Evolutionary conservation across 1,284 basidiomycete species (phyloP).

Genomic region (Tranzscheliella williamsii): DNA sequence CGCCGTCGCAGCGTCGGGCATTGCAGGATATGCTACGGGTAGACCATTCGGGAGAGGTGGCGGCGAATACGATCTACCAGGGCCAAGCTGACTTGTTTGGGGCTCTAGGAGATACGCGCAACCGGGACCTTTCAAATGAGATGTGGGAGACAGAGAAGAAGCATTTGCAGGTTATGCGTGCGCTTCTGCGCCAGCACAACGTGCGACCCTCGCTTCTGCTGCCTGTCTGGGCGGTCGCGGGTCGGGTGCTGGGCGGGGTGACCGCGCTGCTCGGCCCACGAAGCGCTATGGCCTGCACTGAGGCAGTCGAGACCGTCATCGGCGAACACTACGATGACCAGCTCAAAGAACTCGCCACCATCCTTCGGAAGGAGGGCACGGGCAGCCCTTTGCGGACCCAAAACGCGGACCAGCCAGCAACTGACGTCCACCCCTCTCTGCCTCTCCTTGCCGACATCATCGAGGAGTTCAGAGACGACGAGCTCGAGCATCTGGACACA

Average conservation of each 20-base stretch:
- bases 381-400: background rate
- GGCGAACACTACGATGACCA: conserved; percentile 94
- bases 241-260: conserved; percentile 79
- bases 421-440: conserved; percentile 70
- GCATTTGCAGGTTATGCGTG: conserved; percentile 83
- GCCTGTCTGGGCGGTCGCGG: conserved; percentile 81
- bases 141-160: conserved; percentile 98
- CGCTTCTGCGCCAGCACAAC: conserved; percentile 78
- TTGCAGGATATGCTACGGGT: conserved; percentile 56
- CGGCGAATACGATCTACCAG: conserved; percentile 60
- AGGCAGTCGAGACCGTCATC: conserved; percentile 95
- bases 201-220: conserved; percentile 81
- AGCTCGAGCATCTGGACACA: conserved; percentile 88
- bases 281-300: conserved; percentile 96
- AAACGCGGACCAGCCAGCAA: background rate
- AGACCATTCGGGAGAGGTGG: conserved; percentile 59
- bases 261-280: conserved; percentile 88
- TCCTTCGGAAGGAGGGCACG: conserved; percentile 18
- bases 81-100: conserved; percentile 58
- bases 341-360: conserved; percentile 38
- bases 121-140: conserved; percentile 67
- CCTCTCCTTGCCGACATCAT: conserved; percentile 76
- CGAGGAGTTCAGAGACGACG: conserved; percentile 87
- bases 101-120: conserved; percentile 35
- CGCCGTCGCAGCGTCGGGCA: conserved; percentile 27